Evolutionary conservation across 192 early-diverging fungal genomes (phyloP).

Genomic region (Geranomyces michiganensis): DNA sequence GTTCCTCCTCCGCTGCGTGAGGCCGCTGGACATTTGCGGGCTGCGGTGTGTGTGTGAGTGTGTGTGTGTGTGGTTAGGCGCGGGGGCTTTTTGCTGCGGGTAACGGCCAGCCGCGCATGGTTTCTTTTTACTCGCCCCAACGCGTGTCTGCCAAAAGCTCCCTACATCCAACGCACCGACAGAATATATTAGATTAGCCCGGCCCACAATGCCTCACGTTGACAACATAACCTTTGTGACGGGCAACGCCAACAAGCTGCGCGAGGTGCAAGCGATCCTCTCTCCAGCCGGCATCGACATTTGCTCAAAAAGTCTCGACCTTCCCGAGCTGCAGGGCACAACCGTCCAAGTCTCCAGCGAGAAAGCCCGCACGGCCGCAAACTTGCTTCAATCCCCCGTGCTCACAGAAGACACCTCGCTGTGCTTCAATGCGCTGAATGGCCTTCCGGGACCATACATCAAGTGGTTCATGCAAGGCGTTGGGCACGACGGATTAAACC

Average conservation of each 20-base stretch:
- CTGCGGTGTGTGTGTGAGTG: not conserved
- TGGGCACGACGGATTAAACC: constrained; percentile 79
- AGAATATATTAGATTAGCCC: too few relatives aligned
- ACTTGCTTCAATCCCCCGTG: constrained; percentile 36
- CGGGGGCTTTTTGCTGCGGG: too few relatives aligned
- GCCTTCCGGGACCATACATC: constrained; percentile 90
- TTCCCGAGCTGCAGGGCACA: constrained; percentile 93
- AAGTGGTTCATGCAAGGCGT: constrained; percentile 93
- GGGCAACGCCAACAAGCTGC: constrained; percentile 95
- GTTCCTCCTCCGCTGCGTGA: constrained; percentile 48
- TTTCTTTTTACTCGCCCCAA: too few relatives aligned
- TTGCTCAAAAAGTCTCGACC: constrained; percentile 71
- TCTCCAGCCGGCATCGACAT: constrained; percentile 60
- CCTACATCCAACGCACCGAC: too few relatives aligned
- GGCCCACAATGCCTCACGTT: too few relatives aligned
- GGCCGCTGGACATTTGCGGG: constrained; percentile 31
- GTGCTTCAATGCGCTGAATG: constrained; percentile 90
- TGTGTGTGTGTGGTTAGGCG: too few relatives aligned
- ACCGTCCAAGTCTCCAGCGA: constrained; percentile 73
- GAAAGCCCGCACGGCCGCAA: constrained; percentile 80
- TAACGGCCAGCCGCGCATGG: too few relatives aligned
- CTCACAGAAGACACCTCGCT: constrained; percentile 94
- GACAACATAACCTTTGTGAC: constrained; percentile 77
- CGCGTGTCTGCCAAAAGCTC: too few relatives aligned
- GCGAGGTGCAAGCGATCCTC: constrained; percentile 86